These are phyloP conservation scores for Rhodotorula sp. DNA, from an alignment of 1,284 basidiomycete genomes.

Conservation along the genomic window DNA sequence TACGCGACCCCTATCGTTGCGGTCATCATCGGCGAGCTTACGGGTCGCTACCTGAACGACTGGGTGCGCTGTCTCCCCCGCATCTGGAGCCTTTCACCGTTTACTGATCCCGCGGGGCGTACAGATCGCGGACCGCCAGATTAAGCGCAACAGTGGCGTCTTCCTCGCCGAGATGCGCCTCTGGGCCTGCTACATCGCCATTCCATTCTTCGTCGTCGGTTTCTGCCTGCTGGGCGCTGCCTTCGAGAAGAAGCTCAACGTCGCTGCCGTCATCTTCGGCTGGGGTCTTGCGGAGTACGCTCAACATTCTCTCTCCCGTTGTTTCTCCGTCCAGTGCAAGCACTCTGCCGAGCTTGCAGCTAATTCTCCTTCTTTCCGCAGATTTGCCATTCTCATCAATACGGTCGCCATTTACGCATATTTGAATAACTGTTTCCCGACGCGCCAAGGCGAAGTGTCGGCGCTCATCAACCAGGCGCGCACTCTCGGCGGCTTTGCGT, in stretches of 20 bases:
- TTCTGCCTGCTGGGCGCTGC: conserved; percentile 63
- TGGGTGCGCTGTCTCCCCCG: conserved; percentile 46
- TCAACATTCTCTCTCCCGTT: conserved; percentile 9
- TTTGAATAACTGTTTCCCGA: conserved; percentile 59
- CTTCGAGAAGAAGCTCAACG: conserved; percentile 61
- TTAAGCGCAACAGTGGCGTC: conserved; percentile 65
- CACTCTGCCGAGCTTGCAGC: neutral
- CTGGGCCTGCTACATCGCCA: conserved; percentile 60
- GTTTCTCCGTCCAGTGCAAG: too few relatives aligned
- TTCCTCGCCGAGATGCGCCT: conserved; percentile 70
- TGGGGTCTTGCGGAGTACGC: conserved; percentile 45
- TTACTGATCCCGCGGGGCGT: neutral
- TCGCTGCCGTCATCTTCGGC: conserved; percentile 49
- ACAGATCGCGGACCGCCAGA: conserved; percentile 60
- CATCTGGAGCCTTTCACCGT: too few relatives aligned
- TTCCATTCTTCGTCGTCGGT: conserved; percentile 56
- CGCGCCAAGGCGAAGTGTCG: conserved; percentile 60
- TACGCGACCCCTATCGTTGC: conserved; percentile 55
- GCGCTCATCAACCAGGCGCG: conserved; percentile 64
- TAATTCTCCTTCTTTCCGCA: neutral
- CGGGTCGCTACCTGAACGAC: conserved; percentile 68
- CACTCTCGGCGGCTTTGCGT: conserved; percentile 56
- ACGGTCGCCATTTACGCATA: conserved; percentile 50
- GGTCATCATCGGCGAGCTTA: conserved; percentile 66
- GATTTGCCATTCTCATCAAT: conserved; percentile 26